Evolutionary conservation across 805 yeast genomes (phyloP), one percentile per base, ranked within the genome.

Genomic region (Debaryomyces castellii): DNA sequence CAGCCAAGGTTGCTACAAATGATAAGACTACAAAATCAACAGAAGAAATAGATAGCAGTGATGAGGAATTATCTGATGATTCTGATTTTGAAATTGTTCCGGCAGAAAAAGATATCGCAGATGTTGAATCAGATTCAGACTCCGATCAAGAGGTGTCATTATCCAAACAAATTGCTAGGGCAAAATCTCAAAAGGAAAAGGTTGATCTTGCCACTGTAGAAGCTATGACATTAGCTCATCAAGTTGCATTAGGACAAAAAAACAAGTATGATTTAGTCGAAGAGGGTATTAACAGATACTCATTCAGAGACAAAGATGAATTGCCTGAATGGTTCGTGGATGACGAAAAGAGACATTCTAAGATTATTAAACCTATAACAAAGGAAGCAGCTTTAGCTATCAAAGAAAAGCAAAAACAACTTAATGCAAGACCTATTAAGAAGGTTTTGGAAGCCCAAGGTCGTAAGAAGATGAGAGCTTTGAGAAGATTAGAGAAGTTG

Each of bases 371-470:
- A 63, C 99, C 99, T 6, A 87, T 94, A 50, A 94, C 99, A 6
- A 95, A 95, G 67, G 99, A 94, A 69, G 77, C 77, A 0, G 69
- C 76, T 12, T 51, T 65, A 36, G 77, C 77, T 2, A 69, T 71
- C 42, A 68, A 63, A 45, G 75, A 72, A 47, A 71, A 71, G 52
- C 65, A 66, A 55, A 70, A 62, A 54, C 71, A 91, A 50, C 71
- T 94, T 64, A 94, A 94, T 67, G 97, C 99, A 9, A 83, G 99
- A 66, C 99, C 99, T 9, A 92, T 94, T 61, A 94, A 94, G 81
- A 94, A 94, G 80, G 97, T 94, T n/a, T 80, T 88, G 55, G 99
- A 94, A 69, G 99, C 99, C 4, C 84, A 89, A 64, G 97, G 96
- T 20, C 84, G 99, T 69, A 92, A 92, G 85, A 87, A 87, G 78